Evolutionary conservation across 2,329 filamentous ascomycete species (phyloP), one percentile per base, ranked within the genome.

Genomic region (Botrytis fragariae): DNA sequence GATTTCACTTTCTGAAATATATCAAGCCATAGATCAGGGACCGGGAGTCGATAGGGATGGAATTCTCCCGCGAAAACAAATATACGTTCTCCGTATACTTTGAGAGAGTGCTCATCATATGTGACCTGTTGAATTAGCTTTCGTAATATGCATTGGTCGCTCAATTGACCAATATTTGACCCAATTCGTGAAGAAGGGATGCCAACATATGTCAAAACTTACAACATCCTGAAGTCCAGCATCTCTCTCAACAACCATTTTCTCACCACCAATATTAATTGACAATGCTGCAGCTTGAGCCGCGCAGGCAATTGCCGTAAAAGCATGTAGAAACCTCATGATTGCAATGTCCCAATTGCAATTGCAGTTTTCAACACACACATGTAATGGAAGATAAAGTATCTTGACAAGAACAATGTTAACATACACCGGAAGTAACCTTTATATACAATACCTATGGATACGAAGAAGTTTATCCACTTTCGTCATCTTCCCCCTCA

Each of bases 1-100:
- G 92, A 91, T 81, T 92, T 94, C 81, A 95, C 89, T 82, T 97
- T 97, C 78, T 96, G 91, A 77, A 97, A 91, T 2, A 95, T 80
- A 76, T 95, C 93, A 14, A 92, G 84, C 84, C 90, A 91, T 7
- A 92, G 83, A 65, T 84, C 84, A 4, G 88, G 86, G 1, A 91
- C 89, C 1, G 90, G 89, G 1, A 91, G 82, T 77, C 88, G 76
- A 69, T 86, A 91, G 0, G 89, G 88, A 79, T 91, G 89, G 25
- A 91, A 86, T 80, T 92, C 90, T 62, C 88, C 90, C 72, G 85
- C 87, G 80, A 88, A 92, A 45, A 91, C 82, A 79, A 91, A 86
- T 69, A 91, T 81, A 37, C 89, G 84, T 79, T 91, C 87, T 25
- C 90, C 89, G 78, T 87, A 84, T 69, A 92, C 84, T 76, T 88